Evolutionary conservation across 228 moss, liverwort and hornwort species (phyloP).

Genomic region (Sphagnum magellanicum): DNA sequence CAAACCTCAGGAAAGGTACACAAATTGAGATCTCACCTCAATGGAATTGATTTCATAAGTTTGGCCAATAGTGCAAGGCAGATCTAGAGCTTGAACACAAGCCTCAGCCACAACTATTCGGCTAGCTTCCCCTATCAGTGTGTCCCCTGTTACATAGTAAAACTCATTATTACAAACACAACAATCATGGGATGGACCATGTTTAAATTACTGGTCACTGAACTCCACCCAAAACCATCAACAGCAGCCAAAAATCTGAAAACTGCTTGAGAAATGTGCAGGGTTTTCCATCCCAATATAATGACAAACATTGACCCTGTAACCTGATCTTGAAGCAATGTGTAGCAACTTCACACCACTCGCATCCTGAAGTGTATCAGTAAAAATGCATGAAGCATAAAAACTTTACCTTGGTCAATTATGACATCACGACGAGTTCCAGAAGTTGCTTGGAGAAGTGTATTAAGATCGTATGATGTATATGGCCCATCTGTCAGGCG

Average conservation of each 20-base stretch:
- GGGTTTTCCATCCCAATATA: too few relatives aligned
- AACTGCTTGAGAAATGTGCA: too few relatives aligned
- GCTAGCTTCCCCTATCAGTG: slow-evolving; percentile 78
- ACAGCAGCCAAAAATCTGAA: too few relatives aligned
- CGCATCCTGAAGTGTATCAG: too few relatives aligned
- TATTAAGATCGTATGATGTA: slow-evolving; percentile 85
- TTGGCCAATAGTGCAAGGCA: slow-evolving; percentile 70
- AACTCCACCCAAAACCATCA: too few relatives aligned
- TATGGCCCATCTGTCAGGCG: slow-evolving; percentile 86
- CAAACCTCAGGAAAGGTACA: background rate
- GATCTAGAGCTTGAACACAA: slow-evolving; percentile 72
- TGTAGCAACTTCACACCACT: too few relatives aligned
- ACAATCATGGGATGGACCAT: too few relatives aligned
- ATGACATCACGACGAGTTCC: slow-evolving; percentile 69
- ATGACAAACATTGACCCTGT: too few relatives aligned
- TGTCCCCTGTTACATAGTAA: slow-evolving; percentile 49
- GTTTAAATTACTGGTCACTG: too few relatives aligned
- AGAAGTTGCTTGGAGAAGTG: slow-evolving; percentile 70
- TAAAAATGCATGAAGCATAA: too few relatives aligned
- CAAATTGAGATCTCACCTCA: slow-evolving; percentile 45
- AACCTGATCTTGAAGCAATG: too few relatives aligned
- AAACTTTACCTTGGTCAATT: slow-evolving; percentile 61
- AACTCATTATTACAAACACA: background rate
- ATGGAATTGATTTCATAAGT: slow-evolving; percentile 71
- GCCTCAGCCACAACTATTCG: slow-evolving; percentile 86